Conservation (phyloP, 1,139 yeast species). For the Protomyces lactucae-debilis region DNA sequence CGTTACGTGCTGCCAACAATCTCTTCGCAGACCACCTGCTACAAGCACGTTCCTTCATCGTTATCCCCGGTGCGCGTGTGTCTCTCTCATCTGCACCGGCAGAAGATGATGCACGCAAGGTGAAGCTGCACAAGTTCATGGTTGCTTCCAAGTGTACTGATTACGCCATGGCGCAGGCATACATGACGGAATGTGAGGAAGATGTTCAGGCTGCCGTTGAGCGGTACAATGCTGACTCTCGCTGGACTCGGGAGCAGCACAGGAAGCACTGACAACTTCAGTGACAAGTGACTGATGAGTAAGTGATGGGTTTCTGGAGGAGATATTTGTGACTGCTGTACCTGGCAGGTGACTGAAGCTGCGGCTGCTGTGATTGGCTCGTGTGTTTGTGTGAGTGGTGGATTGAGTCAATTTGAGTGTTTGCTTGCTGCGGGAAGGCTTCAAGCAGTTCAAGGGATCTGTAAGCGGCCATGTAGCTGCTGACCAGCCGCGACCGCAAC, state of each 20-base stretch:
- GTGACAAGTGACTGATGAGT: neutral
- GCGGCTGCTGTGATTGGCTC: neutral
- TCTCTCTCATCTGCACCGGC: slow-evolving; percentile 11
- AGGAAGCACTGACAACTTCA: neutral
- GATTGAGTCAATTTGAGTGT: neutral
- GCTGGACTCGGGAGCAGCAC: slow-evolving; percentile 15
- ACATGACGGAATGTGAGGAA: slow-evolving; percentile 15
- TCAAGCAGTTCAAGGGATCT: no score
- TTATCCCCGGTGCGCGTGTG: slow-evolving; percentile 14
- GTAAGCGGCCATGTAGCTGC: neutral
- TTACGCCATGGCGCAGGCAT: slow-evolving; percentile 15
- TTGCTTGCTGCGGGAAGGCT: neutral
- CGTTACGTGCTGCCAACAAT: slow-evolving; percentile 6
- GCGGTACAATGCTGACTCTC: slow-evolving; percentile 16
- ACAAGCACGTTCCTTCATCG: slow-evolving; percentile 22
- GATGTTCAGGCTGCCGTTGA: slow-evolving; percentile 4
- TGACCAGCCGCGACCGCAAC: neutral
- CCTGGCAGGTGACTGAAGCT: neutral
- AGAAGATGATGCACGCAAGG: slow-evolving; percentile 16
- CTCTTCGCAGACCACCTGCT: slow-evolving; percentile 7
- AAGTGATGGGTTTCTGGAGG: neutral
- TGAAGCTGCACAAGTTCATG: slow-evolving; percentile 19
- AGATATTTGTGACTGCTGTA: neutral
- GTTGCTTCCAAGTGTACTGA: slow-evolving; percentile 18
- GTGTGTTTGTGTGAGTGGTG: neutral